These are phyloP conservation scores for Calonectria leucothoes DNA, from an alignment of 2,329 filamentous ascomycete genomes.

Conservation along the genomic window DNA sequence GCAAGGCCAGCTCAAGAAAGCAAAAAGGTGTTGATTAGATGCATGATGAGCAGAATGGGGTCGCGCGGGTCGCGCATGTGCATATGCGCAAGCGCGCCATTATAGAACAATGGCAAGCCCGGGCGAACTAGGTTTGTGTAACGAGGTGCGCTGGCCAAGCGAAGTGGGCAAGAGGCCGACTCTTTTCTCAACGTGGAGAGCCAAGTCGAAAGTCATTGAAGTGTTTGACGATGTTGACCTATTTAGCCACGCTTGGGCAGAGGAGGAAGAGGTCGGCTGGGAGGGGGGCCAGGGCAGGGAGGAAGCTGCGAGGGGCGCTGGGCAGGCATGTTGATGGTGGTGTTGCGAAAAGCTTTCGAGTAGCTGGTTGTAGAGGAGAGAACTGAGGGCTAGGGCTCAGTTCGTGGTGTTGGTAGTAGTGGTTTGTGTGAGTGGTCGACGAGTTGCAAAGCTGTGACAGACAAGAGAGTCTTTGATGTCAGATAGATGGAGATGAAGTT, in stretches of 20 bases:
- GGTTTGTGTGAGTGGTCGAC: slow-evolving; percentile 17
- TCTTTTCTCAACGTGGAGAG: slow-evolving; percentile 20
- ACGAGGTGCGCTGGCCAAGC: slow-evolving; percentile 27
- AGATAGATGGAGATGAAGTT: slow-evolving; percentile 16
- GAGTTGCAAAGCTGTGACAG: slow-evolving; percentile 17
- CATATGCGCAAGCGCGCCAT: slow-evolving; percentile 38
- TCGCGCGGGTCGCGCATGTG: slow-evolving; percentile 32
- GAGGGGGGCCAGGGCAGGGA: slow-evolving; percentile 75
- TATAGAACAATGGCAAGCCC: slow-evolving; percentile 31
- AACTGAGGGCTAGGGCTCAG: slow-evolving; percentile 39
- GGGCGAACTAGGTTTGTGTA: slow-evolving; percentile 35
- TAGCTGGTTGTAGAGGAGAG: slow-evolving; percentile 13
- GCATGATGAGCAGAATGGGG: slow-evolving; percentile 36
- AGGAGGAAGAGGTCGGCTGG: slow-evolving; percentile 72
- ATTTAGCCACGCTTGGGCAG: slow-evolving; percentile 70
- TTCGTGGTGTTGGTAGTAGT: slow-evolving; percentile 31
- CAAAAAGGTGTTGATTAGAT: slow-evolving; percentile 32
- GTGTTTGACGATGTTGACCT: slow-evolving; percentile 23
- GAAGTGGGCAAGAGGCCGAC: slow-evolving; percentile 5
- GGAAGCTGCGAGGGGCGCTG: slow-evolving; percentile 74
- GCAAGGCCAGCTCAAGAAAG: slow-evolving; percentile 31
- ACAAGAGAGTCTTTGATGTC: slow-evolving; percentile 20
- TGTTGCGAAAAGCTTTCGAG: slow-evolving; percentile 28
- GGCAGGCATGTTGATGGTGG: slow-evolving; percentile 60
- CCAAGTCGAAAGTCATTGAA: slow-evolving; percentile 14